Evolutionary conservation across 768 basidiomycete species (phyloP), one percentile per base, ranked within the genome.

Genomic region (Thelephora ganbajun): DNA sequence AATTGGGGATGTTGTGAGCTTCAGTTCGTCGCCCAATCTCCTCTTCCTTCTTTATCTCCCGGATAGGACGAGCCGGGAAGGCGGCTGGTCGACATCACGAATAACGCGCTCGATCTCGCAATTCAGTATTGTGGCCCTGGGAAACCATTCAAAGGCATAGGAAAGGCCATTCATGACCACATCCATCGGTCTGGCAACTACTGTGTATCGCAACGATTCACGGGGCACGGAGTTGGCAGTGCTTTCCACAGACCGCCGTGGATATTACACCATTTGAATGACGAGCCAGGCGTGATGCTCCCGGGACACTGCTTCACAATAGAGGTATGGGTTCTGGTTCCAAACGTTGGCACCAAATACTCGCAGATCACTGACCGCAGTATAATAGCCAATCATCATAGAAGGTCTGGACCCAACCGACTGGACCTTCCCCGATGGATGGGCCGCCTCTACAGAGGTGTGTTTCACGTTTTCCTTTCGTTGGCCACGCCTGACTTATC

Each of bases 301-400:
- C 82, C 82, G 0, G 91, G 92, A 0, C 79, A 94, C 59, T 89
- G 88, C 57, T 94, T 96, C 56, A 94, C 92, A 0, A 91, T 96
- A 35, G 92, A 96, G 73, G 87, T 81, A 49, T 14, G 66, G 46
- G 26, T 18, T 20, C 16, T 33, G 6, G 11, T 33, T 13, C 49
- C 14, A 45, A 14, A 20, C 37, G 20, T 9, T 23, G 5, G 23
- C n/a, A 36, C 3, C 33, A 13, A 52, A 13, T 16, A 36, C 22
- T 42, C 30, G 7, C 34, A 19, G 9, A 43, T 36, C 6, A 14
- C 48, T 44, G 23, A 23, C 37, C 11, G 30, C 3, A 37, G 11
- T 49, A 16, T 5, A 20, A 14, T 26, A 88, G 83, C 90, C 90
- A 3, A 71, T 71, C 43, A 67, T 94, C 30, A 72, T 93, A 11